These are phyloP conservation scores for Gryganskiella cystojenkinii DNA, from an alignment of 192 early-diverging fungal genomes.

Conservation along the genomic window DNA sequence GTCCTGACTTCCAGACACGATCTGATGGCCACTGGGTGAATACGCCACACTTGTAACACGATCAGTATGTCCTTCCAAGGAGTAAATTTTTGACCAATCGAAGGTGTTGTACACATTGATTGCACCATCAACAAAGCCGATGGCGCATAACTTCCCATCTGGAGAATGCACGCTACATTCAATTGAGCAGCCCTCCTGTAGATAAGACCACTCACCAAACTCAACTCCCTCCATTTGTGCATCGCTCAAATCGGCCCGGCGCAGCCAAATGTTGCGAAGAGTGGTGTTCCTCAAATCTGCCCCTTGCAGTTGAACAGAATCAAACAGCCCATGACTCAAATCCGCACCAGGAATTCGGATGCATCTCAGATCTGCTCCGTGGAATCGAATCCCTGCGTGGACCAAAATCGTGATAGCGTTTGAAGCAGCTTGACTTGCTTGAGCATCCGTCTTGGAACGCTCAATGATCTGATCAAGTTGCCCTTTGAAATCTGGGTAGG, in stretches of 20 bases:
- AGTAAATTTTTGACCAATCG: background rate
- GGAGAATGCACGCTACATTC: background rate
- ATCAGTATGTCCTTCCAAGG: too few relatives aligned
- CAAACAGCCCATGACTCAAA: slow-evolving; percentile 7
- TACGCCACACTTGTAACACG: too few relatives aligned
- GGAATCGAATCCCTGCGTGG: slow-evolving; percentile 1
- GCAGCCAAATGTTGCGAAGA: slow-evolving; percentile 5
- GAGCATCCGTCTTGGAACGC: background rate
- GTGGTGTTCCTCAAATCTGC: slow-evolving; percentile 6
- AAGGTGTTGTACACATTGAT: background rate
- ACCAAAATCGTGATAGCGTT: slow-evolving; percentile 14
- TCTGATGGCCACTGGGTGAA: too few relatives aligned
- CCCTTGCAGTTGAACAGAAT: slow-evolving; percentile 7
- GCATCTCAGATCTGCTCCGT: background rate
- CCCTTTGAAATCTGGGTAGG: background rate
- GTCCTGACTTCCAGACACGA: background rate
- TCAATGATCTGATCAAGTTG: background rate
- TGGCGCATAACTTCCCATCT: background rate
- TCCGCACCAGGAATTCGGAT: slow-evolving; percentile 16
- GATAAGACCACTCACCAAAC: slow-evolving; percentile 12
- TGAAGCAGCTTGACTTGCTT: background rate
- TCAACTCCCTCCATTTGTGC: background rate
- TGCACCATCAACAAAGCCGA: too few relatives aligned
- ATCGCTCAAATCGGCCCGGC: slow-evolving; percentile 5
- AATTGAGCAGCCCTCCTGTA: background rate